phyloP scores from a whole-genome alignment of 2,329 filamentous ascomycete species.

The Zymoseptoria crescenta region DNA sequence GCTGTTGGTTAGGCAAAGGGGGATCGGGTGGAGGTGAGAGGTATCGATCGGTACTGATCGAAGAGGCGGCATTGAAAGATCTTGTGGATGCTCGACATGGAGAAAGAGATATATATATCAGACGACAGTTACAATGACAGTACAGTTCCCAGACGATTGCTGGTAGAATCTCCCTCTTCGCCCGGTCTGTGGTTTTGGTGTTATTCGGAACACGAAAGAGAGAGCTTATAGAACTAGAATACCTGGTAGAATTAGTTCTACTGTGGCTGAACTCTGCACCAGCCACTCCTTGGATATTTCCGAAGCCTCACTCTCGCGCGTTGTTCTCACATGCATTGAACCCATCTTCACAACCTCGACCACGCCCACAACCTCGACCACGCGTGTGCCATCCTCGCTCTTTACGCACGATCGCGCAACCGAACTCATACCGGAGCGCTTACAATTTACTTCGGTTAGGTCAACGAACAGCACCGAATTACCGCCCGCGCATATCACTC shows the following conservation, averaged over 20 bases:
- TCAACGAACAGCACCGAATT: not conserved
- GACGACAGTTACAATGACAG: no score
- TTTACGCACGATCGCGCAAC: not conserved
- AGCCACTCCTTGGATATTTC: not conserved
- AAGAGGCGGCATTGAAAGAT: not conserved
- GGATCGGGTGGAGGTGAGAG: not conserved
- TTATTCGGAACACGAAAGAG: no score
- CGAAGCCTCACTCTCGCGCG: not conserved
- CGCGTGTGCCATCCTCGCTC: not conserved
- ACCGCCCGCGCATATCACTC: not conserved
- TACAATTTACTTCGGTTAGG: not conserved
- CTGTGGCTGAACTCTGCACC: not conserved
- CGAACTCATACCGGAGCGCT: no score
- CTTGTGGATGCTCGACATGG: not conserved
- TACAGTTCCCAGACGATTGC: no score
- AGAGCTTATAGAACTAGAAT: no score
- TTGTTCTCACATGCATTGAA: not conserved
- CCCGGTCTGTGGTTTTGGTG: no score
- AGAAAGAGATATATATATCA: not conserved
- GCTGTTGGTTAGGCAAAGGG: conserved; percentile 18
- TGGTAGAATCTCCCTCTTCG: no score
- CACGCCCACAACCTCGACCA: no score
- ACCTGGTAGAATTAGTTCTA: not conserved
- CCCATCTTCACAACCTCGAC: not conserved
- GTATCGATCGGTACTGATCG: not conserved